These are phyloP conservation scores for Litsea cubeba DNA, from an alignment of 164 flowering plant species.

Conservation along the genomic window DNA sequence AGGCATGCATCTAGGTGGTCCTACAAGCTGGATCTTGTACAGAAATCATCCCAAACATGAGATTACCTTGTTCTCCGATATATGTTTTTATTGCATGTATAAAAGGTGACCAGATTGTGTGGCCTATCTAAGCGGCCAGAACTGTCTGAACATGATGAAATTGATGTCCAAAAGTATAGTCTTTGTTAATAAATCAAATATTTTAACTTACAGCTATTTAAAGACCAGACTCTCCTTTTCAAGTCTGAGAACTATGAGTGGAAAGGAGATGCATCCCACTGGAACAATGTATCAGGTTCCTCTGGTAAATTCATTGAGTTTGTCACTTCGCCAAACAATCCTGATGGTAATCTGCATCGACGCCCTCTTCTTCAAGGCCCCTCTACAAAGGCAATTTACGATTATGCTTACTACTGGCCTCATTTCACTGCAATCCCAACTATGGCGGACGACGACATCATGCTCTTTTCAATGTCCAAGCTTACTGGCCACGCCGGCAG, in stretches of 20 bases:
- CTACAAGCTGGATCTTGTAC: too few relatives aligned
- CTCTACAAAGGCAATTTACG: conserved; percentile 36
- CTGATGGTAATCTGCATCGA: conserved; percentile 45
- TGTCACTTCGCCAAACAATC: conserved; percentile 81
- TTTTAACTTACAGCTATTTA: conserved; percentile 26
- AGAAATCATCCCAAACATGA: too few relatives aligned
- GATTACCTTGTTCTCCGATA: too few relatives aligned
- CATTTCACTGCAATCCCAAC: conserved; percentile 60
- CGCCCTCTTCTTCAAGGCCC: conserved; percentile 40
- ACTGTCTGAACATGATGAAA: too few relatives aligned
- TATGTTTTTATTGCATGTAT: too few relatives aligned
- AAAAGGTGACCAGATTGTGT: too few relatives aligned
- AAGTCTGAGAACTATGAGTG: conserved; percentile 31
- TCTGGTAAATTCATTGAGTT: conserved; percentile 39
- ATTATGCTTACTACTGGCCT: conserved; percentile 78
- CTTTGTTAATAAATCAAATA: background rate
- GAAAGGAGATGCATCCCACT: conserved; percentile 40
- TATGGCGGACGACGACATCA: conserved; percentile 53
- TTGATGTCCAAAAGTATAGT: background rate
- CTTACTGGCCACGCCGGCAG: conserved; percentile 76
- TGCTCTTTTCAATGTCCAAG: conserved; percentile 70
- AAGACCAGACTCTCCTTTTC: conserved; percentile 35
- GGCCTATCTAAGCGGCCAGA: too few relatives aligned
- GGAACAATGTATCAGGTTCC: conserved; percentile 26
- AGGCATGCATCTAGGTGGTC: too few relatives aligned